Evolutionary conservation across 208 protist species (phyloP), one percentile per base, ranked within the genome.

Genomic region (Crithidia expoeki): DNA sequence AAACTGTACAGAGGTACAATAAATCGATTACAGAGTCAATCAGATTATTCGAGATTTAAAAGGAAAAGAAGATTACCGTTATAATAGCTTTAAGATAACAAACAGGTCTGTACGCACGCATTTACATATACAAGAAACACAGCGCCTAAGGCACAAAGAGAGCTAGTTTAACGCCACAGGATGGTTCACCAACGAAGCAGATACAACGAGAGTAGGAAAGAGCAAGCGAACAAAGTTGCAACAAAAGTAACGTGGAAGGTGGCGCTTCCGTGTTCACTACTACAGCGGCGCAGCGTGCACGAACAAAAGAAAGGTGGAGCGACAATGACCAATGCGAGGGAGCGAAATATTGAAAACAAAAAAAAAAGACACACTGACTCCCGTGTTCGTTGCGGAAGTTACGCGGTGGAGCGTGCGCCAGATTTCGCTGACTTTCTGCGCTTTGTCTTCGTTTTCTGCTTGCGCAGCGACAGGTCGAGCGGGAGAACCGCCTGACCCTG

Each of bases 401-500:
- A 55, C 12, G 66, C 49, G 2, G 55, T 12, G 21, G 28, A 33
- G 34, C 55, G 40, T n/a, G 53, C 33, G 5, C 36, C 44, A 12
- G 59, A 23, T 17, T 28, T 21, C 55, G 65, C 75, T 5, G 63
- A 79, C 71, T 96, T 96, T 46, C 92, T 72, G 6, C 92, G 80
- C 68, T 83, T 92, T 19, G 92, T 96, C 42, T 90, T 94, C 46
- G 74, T 73, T 36, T 89, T 89, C 56, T 80, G 84, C 23, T 76
- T 76, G 27, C 84, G 79, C 30, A 92, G 71, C 0, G 85, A 88
- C 33, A 94, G 51, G 64, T 97, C 93, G 21, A 97, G 74, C 4
- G 93, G 93, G 14, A 84, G 68, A 2, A 97, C 76, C 2, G 79
- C 46, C 25, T 92, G 86, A 16, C 93, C 93, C 72, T 96, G 88